A percentile compares a stretch with the other conserved stretches of the same genome.
These are phyloP conservation scores for Boletus bicolor DNA, from an alignment of 768 basidiomycete species.

Conservation along the genomic window DNA sequence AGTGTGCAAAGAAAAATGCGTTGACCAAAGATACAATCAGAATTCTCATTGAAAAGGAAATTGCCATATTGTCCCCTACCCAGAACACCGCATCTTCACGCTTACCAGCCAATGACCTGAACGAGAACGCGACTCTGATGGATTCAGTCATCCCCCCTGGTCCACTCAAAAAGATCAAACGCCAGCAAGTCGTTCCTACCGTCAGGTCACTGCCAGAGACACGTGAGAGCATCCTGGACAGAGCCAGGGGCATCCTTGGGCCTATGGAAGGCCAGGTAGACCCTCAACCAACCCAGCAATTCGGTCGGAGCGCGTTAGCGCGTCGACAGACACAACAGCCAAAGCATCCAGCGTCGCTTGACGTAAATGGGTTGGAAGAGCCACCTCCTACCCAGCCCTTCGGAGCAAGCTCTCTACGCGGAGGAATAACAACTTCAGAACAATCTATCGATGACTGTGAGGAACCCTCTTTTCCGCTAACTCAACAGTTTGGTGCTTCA, in stretches of 20 bases:
- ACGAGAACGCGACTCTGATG: slow-evolving; percentile 40
- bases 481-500: slow-evolving; percentile 2
- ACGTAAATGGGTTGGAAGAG: not conserved
- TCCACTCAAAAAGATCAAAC: slow-evolving; percentile 45
- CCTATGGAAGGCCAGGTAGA: not conserved
- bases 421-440: not conserved
- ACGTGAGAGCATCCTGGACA: slow-evolving; percentile 40
- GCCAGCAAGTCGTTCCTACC: slow-evolving; percentile 36
- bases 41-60: slow-evolving; percentile 49
- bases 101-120: not conserved
- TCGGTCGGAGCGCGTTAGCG: slow-evolving; percentile 32
- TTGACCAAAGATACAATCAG: slow-evolving; percentile 54
- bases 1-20: slow-evolving; percentile 62
- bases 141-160: slow-evolving; percentile 50
- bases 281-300: slow-evolving; percentile 31
- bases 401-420: slow-evolving; percentile 36
- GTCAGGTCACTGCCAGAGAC: slow-evolving; percentile 47
- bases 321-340: not conserved
- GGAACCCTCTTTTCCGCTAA: not conserved
- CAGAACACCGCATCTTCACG: not conserved
- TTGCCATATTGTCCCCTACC: slow-evolving; percentile 19
- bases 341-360: not conserved
- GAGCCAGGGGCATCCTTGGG: slow-evolving; percentile 36
- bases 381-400: slow-evolving; percentile 40
- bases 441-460: not conserved